These are phyloP conservation scores for Acacia crassicarpa DNA, from an alignment of 306 rosid genomes.

Conservation along the genomic window DNA sequence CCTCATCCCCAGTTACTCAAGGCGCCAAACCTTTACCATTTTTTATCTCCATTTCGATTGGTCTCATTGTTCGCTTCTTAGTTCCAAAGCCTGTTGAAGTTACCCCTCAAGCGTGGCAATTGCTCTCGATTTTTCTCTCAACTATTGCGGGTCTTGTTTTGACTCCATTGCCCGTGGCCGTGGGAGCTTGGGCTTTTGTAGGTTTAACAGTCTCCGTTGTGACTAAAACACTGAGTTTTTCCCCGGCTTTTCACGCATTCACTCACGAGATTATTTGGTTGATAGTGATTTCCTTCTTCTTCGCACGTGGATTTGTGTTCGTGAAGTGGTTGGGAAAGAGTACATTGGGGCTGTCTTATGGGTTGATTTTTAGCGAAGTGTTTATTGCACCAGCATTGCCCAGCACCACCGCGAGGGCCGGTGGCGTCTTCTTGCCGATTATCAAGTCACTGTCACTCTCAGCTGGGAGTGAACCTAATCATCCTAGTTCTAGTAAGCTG, in stretches of 20 bases:
- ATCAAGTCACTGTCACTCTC: slow-evolving; percentile 64
- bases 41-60: slow-evolving; percentile 43
- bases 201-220: slow-evolving; percentile 51
- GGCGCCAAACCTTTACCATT: slow-evolving; percentile 57
- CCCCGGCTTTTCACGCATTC: slow-evolving; percentile 47
- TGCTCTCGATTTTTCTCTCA: slow-evolving; percentile 62
- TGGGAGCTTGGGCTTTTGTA: slow-evolving; percentile 54
- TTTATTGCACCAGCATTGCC: slow-evolving; percentile 14
- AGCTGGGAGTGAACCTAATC: slow-evolving; percentile 57
- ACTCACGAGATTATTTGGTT: slow-evolving; percentile 62
- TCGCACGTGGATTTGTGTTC: slow-evolving; percentile 66
- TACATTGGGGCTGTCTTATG: slow-evolving; percentile 5
- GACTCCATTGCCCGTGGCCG: slow-evolving; percentile 64
- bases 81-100: slow-evolving; percentile 60
- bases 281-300: slow-evolving; percentile 68
- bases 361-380: slow-evolving; percentile 12
- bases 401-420: slow-evolving; percentile 20
- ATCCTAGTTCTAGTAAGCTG: slow-evolving; percentile 46
- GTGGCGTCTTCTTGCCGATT: slow-evolving; percentile 4
- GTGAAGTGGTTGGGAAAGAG: slow-evolving; percentile 11
- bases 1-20: not conserved
- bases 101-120: slow-evolving; percentile 59
- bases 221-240: slow-evolving; percentile 53
- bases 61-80: slow-evolving; percentile 48
- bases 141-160: slow-evolving; percentile 68